Conservation (phyloP, 2,329 filamentous ascomycete species). For the Aspergillus pseudotamarii region DNA sequence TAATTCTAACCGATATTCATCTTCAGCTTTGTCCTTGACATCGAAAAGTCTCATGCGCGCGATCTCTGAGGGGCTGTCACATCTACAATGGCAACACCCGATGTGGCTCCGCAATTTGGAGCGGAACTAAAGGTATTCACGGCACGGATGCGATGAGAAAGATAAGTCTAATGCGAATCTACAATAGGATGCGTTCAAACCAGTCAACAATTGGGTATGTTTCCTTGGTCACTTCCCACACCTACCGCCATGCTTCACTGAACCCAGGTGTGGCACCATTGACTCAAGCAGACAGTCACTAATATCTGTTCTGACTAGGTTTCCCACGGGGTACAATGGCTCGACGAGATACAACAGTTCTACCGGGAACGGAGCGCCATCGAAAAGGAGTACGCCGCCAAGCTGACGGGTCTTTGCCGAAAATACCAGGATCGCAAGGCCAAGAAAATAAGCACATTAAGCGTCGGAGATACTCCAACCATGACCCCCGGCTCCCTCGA, state of each 20-base stretch:
- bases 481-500: constrained; percentile 96
- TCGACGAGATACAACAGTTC: constrained; percentile 95
- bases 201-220: constrained; percentile 82
- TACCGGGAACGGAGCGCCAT: constrained; percentile 93
- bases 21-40: constrained; percentile 3
- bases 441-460: constrained; percentile 81
- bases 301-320: constrained; percentile 55
- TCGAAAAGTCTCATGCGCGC: constrained; percentile 28
- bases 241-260: not conserved
- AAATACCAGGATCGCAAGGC: constrained; percentile 98
- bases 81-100: constrained; percentile 74
- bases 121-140: constrained; percentile 80
- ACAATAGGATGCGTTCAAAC: constrained; percentile 88
- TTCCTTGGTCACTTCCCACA: constrained; percentile 14
- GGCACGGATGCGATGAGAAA: not conserved
- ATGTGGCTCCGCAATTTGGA: constrained; percentile 84
- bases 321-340: constrained; percentile 84
- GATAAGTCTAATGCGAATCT: not conserved
- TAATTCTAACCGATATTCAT: constrained; percentile 3
- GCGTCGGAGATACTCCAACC: constrained; percentile 88
- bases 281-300: constrained; percentile 8
- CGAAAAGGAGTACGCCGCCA: constrained; percentile 94
- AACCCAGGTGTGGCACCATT: not conserved
- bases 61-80: constrained; percentile 19
- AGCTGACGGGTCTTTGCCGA: constrained; percentile 83